Base-by-base conservation (phyloP, 2,329 filamentous ascomycete species). In the Proliferodiscus dingleyae region DNA sequence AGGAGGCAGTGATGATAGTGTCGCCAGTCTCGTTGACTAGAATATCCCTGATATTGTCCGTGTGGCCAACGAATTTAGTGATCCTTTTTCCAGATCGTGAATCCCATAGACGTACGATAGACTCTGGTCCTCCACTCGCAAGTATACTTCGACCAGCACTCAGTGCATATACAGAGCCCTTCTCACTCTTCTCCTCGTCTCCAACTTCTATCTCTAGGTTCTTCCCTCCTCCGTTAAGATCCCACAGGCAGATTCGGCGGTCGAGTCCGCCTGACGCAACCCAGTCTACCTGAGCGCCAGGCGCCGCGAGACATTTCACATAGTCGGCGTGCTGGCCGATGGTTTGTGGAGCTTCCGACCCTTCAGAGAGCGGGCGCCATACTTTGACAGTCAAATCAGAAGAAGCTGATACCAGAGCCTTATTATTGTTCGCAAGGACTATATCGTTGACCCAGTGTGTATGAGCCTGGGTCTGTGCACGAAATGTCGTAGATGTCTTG, bases 311-410 rank as follows among this genome's bases (percentile, higher is more conserved):
- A 56, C 89, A 90, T 69, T 97, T 98, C 63, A 95, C 90, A 63
- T 97, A 98, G 72, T 98, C 93, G 60, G 83, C 85, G 67, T 98
- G 93, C 60, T 91, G 82, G 53, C 93, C 93, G 61, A 98, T 91
- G 33, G 87, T 89, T 53, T 80, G 77, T 4, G 87, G 83, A 8
- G 84, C 80, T 40, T 83, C 74, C 19, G 70, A 68, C 38, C 80
- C 78, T 45, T 79, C 71, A 37, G 79, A 79, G 51, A 81, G 72
- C 5, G 91, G 91, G 45, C 90, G 80, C 93, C 84, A 88, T 58
- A 87, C 65, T 62, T 84, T 82, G 50, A 88, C 83, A 5, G 83
- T 85, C 51, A 85, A 78, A 65, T 88, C 84, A 11, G 84, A 87
- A 7, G 83, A 87, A 13, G 82, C 83, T 9, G 84, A 87, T 18